Conservation (phyloP, 352 stramenopile genomes). For the Pythium phragmitis region DNA sequence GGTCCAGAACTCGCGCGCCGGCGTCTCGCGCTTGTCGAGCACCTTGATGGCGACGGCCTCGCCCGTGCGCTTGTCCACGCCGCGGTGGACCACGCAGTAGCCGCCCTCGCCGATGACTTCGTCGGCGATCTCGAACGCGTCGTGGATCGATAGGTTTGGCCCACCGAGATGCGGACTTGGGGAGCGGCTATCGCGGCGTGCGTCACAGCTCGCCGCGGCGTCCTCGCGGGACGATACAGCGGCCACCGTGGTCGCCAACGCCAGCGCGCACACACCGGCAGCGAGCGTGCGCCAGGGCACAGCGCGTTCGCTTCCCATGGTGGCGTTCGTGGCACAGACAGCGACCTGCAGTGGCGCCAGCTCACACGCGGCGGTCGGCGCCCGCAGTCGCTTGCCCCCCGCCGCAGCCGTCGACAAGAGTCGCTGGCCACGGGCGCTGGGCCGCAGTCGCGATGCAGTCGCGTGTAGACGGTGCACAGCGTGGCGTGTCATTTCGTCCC, state of each 20-base stretch:
- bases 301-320: background rate
- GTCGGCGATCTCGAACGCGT: constrained; percentile 75
- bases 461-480: constrained; percentile 12
- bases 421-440: background rate
- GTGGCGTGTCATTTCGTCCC: constrained; percentile 11
- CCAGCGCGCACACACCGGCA: constrained; percentile 13
- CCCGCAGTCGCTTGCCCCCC: constrained; percentile 19
- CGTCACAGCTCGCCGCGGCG: constrained; percentile 7
- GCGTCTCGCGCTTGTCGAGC: constrained; percentile 75
- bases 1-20: constrained; percentile 78
- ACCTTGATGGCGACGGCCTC: constrained; percentile 81
- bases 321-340: background rate
- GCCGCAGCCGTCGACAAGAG: background rate
- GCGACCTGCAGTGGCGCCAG: background rate
- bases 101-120: constrained; percentile 81
- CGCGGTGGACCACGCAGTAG: constrained; percentile 79
- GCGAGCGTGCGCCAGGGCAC: constrained; percentile 22
- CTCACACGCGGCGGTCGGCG: background rate
- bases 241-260: constrained; percentile 3
- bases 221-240: background rate
- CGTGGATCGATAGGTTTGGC: constrained; percentile 40
- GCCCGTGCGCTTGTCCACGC: constrained; percentile 55
- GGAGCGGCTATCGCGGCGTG: constrained; percentile 1
- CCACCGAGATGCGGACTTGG: constrained; percentile 17
- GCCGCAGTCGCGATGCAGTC: constrained; percentile 5